Percentiles rank a stretch among this genome's conserved stretches.
These are phyloP conservation scores for Kalmanozyma brasiliensis DNA, from an alignment of 1,284 basidiomycete genomes.

Conservation along the genomic window DNA sequence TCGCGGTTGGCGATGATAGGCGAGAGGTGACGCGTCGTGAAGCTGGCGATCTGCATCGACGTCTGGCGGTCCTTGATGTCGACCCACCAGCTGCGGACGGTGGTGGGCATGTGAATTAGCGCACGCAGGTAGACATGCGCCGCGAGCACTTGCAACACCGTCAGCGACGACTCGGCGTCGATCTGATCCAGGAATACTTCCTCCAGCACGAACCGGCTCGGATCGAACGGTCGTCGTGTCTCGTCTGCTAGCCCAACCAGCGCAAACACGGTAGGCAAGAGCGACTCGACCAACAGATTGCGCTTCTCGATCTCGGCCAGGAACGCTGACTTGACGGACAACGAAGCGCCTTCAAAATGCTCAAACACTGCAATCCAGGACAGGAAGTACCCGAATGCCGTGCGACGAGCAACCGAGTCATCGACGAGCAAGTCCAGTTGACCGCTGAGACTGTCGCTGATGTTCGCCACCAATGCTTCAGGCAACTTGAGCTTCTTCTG, in stretches of 20 bases:
- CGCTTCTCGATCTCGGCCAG: slow-evolving; percentile 83
- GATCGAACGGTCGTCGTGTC: slow-evolving; percentile 73
- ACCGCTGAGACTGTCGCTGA: slow-evolving; percentile 26
- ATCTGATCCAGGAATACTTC: slow-evolving; percentile 79
- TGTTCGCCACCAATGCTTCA: slow-evolving; percentile 30
- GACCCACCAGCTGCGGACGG: slow-evolving; percentile 79
- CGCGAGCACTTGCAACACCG: slow-evolving; percentile 76
- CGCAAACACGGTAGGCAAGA: slow-evolving; percentile 81
- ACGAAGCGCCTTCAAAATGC: slow-evolving; percentile 85
- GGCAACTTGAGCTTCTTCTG: slow-evolving; percentile 29
- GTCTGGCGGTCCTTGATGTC: slow-evolving; percentile 90
- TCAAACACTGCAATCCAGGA: slow-evolving; percentile 91
- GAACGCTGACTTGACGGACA: slow-evolving; percentile 82
- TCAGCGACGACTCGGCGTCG: slow-evolving; percentile 45
- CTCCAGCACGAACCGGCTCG: slow-evolving; percentile 84
- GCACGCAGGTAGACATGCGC: slow-evolving; percentile 79
- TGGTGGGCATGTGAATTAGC: slow-evolving; percentile 59
- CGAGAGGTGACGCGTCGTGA: slow-evolving; percentile 88
- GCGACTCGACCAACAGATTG: slow-evolving; percentile 74
- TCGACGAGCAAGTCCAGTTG: slow-evolving; percentile 42
- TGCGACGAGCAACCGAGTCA: slow-evolving; percentile 25
- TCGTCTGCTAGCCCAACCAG: slow-evolving; percentile 71
- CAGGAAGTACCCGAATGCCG: slow-evolving; percentile 73
- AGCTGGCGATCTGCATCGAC: slow-evolving; percentile 78
- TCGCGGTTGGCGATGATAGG: slow-evolving; percentile 87